Percentiles rank a stretch among this genome's conserved stretches.
Conservation (phyloP, 805 yeast genomes). For the Candida gorgasii region DNA sequence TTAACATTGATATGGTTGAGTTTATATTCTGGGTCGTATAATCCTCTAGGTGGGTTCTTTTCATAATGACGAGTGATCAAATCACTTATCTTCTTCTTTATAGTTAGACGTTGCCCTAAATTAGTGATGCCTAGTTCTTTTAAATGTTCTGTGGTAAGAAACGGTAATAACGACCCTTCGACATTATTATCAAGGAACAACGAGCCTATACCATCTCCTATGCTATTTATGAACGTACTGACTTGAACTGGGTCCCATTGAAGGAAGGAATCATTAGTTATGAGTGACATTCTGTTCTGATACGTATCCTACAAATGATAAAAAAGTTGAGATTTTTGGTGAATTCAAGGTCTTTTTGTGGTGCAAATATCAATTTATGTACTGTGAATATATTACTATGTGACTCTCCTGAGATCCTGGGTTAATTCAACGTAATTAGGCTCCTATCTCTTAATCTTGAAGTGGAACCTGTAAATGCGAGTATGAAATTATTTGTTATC, state of each 20-base stretch:
- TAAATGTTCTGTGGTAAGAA: conserved; percentile 67
- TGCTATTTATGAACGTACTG: conserved; percentile 30
- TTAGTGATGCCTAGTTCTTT: conserved; percentile 65
- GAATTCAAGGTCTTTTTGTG: no score
- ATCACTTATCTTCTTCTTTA: conserved; percentile 61
- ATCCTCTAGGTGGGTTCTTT: conserved; percentile 23
- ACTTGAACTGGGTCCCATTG: conserved; percentile 50
- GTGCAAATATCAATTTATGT: no score
- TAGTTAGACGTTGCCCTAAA: conserved; percentile 55
- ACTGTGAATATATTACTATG: no score
- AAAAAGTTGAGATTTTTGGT: no score
- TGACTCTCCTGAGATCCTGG: no score
- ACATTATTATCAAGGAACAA: conserved; percentile 58
- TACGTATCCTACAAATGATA: neutral
- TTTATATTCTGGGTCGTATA: conserved; percentile 29
- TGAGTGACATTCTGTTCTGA: conserved; percentile 5
- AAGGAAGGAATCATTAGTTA: conserved; percentile 34
- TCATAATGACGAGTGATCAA: conserved; percentile 43
- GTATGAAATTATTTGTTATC: no score
- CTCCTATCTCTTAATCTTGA: no score
- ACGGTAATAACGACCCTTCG: conserved; percentile 71
- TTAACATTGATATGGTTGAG: conserved; percentile 35
- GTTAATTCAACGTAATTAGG: no score
- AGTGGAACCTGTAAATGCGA: no score
- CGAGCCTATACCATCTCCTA: conserved; percentile 22